Base-by-base conservation (phyloP, 805 yeast species). In the Pichia ethanolica region DNA sequence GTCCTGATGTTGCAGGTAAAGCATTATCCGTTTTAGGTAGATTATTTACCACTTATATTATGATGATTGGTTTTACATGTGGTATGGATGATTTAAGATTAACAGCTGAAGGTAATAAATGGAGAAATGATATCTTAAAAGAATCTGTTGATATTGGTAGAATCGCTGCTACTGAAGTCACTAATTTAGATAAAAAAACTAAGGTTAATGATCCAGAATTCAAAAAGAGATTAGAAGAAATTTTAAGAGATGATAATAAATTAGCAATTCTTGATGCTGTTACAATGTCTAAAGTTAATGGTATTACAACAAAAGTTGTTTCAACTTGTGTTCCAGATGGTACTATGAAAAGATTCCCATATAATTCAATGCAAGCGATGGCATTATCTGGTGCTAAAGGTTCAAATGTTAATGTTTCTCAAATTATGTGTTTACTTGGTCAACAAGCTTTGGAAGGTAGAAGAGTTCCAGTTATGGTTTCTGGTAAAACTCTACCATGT, bases 351-450 rank as follows among this genome's bases (percentile, higher is more conserved):
- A 76, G 82, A 64, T 93, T 93, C 77, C 99, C 99, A 12, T 77
- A 83, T 70, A 93, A 93, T 70, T 81, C 96, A 37, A 93, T 93
- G 98, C 99, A 93, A 75, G 83, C 96, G 37, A 93, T 93, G 99
- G 98, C 99, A 3, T 73, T 93, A 42, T 91, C 98, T 41, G 99
- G 99, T 69, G 99, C 99, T 53, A 93, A 93, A 72, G 99, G 99
- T 65, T 93, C 99, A 30, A 88, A 87, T 60, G 99, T 93, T 57
- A 93, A 93, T 63, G 98, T 93, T 57, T 91, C 99, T 38, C 99
- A 93, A 74, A 95, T 93, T 71, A 95, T 95, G 99, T 93, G 99
- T 80, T 75, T 95, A 63, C 78, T 93, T 57, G 99, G 99, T 45
- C 99, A 93, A 72, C 99, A 93, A 73, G 98, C 98, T 41, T 77